Conservation (phyloP, 2,329 filamentous ascomycete genomes). For the Penicillium crustosum region DNA sequence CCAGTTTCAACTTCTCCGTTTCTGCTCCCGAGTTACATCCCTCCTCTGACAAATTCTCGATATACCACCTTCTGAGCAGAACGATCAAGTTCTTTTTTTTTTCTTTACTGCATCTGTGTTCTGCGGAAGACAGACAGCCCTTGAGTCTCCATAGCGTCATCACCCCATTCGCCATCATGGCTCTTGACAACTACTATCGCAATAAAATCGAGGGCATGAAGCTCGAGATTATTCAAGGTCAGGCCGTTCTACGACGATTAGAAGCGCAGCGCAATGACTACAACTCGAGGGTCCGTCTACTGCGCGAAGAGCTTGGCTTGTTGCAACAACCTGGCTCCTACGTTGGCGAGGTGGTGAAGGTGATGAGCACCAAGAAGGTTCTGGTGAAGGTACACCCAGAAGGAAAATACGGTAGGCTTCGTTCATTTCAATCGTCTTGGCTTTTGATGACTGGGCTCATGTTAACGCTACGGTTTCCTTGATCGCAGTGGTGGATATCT, state of each 20-base stretch:
- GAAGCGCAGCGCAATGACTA: slow-evolving; percentile 99
- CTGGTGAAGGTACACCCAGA: slow-evolving; percentile 98
- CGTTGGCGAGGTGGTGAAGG: slow-evolving; percentile 99
- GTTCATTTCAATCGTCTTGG: not conserved
- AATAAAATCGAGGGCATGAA: slow-evolving; percentile 99
- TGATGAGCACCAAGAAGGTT: slow-evolving; percentile 99
- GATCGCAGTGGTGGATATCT: slow-evolving; percentile 81
- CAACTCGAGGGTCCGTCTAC: slow-evolving; percentile 92
- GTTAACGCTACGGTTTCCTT: slow-evolving; percentile 9
- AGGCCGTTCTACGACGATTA: slow-evolving; percentile 88
- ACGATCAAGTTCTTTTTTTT: not conserved
- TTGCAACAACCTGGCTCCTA: slow-evolving; percentile 97
- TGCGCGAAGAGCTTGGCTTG: slow-evolving; percentile 92
- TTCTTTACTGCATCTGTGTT: not conserved
- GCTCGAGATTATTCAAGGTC: slow-evolving; percentile 99
- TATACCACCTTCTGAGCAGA: not conserved
- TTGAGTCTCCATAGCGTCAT: slow-evolving; percentile 26
- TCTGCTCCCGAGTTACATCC: not conserved
- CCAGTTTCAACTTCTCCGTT: slow-evolving; percentile 7
- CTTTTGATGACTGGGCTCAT: not conserved
- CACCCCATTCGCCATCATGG: slow-evolving; percentile 65
- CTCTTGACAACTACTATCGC: slow-evolving; percentile 98
- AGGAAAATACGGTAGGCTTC: slow-evolving; percentile 88
- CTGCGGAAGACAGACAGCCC: slow-evolving; percentile 5
- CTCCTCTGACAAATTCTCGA: not conserved